A percentile compares a stretch with the other conserved stretches of the same genome.
Evolutionary conservation across 306 rosid species (phyloP).

Genomic region (Quercus agrifolia): DNA sequence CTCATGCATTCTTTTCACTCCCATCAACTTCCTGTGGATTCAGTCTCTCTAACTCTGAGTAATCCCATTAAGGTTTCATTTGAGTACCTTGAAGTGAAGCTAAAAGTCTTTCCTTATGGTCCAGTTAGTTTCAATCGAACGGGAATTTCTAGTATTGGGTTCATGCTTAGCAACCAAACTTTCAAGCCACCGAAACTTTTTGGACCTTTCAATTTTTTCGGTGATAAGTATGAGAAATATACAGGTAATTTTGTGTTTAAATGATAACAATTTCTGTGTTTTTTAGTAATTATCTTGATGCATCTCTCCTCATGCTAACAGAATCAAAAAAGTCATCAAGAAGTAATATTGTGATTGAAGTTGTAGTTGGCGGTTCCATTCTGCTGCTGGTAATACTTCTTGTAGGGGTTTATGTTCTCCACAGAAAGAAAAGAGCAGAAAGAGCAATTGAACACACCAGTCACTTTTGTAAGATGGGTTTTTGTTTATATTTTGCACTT

Average conservation of each 20-base stretch:
- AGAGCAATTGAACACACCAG: conserved; percentile 16
- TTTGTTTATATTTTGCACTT: background rate
- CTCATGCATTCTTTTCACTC: background rate
- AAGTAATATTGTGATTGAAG: too few species aligned
- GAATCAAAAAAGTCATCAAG: too few species aligned
- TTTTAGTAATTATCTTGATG: too few species aligned
- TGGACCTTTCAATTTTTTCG: conserved; percentile 18
- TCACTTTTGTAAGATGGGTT: conserved; percentile 28
- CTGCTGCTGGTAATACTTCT: too few species aligned
- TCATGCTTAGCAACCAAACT: conserved; percentile 36
- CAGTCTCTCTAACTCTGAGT: too few species aligned
- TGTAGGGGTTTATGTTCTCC: too few species aligned
- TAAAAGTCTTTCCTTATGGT: conserved; percentile 25
- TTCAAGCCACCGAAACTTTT: conserved; percentile 3
- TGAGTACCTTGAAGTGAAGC: conserved; percentile 7
- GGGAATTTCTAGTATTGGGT: conserved; percentile 14
- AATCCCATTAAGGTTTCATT: background rate
- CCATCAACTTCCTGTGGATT: background rate
- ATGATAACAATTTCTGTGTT: background rate
- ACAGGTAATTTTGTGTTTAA: background rate
- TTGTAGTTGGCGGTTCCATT: too few species aligned
- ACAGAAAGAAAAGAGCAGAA: too few species aligned
- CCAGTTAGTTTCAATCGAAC: conserved; percentile 18
- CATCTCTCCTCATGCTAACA: background rate
- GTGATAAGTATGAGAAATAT: too few species aligned